Percentiles rank a stretch among this genome's conserved stretches.
phyloP scores from a whole-genome alignment of 345 rosid species.

The Psidium friedrichsthalianum region DNA sequence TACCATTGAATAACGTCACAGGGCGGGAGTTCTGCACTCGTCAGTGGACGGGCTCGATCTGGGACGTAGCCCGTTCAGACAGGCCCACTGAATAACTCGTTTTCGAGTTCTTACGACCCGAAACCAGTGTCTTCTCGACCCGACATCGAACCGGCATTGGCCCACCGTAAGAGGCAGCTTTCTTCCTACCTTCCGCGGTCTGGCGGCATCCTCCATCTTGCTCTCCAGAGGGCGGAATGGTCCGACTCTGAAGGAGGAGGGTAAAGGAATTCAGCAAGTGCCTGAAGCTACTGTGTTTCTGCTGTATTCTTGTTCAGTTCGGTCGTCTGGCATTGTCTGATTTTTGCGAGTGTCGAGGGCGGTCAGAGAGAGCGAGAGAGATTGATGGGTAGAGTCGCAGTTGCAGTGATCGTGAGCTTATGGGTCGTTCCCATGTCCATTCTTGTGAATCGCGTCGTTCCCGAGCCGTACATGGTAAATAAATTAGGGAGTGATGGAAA shows the following conservation, averaged over 20 bases:
- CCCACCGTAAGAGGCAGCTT: not conserved
- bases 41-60: no score
- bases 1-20: no score
- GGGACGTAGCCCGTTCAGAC: not conserved
- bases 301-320: not conserved
- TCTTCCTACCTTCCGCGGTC: not conserved
- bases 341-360: not conserved
- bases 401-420: slow-evolving; percentile 53
- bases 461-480: slow-evolving; percentile 78
- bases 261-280: not conserved
- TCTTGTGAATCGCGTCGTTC: slow-evolving; percentile 59
- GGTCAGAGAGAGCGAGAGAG: not conserved
- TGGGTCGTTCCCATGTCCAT: slow-evolving; percentile 72
- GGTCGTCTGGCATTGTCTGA: not conserved
- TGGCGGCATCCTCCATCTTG: not conserved
- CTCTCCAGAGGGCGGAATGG: not conserved
- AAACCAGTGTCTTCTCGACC: not conserved
- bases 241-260: not conserved
- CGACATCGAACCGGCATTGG: not conserved
- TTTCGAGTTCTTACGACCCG: not conserved
- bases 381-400: slow-evolving; percentile 56
- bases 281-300: not conserved
- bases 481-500: not conserved
- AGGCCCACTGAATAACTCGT: not conserved
- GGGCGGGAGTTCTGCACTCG: no score